Conservation (phyloP, 768 basidiomycete genomes). For the Rhodosporidiobolus sp. region DNA sequence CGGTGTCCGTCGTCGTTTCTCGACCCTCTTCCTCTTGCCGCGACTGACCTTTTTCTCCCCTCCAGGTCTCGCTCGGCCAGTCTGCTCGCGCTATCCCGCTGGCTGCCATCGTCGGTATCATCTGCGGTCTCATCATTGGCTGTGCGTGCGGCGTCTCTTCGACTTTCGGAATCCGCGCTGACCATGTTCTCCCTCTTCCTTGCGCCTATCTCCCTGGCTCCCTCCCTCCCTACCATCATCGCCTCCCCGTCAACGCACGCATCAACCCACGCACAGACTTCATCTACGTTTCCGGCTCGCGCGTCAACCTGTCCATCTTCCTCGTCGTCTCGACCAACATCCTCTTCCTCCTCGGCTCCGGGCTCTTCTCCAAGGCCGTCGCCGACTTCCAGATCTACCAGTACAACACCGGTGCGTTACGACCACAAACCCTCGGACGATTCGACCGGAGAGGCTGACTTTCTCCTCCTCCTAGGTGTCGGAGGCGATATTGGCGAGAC, state of each 20-base stretch:
- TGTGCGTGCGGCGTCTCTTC: no score
- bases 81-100: constrained; percentile 73
- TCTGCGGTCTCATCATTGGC: constrained; percentile 72
- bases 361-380: constrained; percentile 77
- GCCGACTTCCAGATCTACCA: constrained; percentile 67
- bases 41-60: neutral
- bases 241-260: no score
- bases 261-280: constrained; percentile 51
- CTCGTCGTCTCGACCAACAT: constrained; percentile 87
- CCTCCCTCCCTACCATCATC: constrained; percentile 35
- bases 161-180: no score
- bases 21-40: no score
- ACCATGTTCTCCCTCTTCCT: no score
- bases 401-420: constrained; percentile 54
- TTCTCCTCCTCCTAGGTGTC: no score
- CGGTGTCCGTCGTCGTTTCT: constrained; percentile 55
- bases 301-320: constrained; percentile 79
- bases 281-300: constrained; percentile 75
- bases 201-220: no score
- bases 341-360: constrained; percentile 87
- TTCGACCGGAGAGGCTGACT: no score
- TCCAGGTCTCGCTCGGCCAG: constrained; percentile 68
- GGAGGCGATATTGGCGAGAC: constrained; percentile 62
- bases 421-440: no score
- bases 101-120: constrained; percentile 77